Conservation (phyloP, 2,329 filamentous ascomycete species). For the Ophiostoma ips region DNA sequence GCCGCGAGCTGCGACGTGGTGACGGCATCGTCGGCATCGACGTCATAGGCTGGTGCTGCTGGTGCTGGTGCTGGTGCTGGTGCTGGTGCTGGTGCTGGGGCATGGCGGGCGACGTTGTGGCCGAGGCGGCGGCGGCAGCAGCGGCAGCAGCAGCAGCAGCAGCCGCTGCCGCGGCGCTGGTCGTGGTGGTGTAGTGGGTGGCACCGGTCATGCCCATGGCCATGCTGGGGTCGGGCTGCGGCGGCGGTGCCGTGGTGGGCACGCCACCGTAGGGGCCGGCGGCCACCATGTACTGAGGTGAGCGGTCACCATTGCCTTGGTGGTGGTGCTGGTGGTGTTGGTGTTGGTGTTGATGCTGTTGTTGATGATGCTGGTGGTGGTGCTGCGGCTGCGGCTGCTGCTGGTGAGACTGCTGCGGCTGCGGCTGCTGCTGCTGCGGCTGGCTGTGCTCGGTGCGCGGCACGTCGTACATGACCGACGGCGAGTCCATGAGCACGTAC, state of each 20-base stretch:
- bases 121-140: not conserved
- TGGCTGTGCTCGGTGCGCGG: not conserved
- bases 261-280: not conserved
- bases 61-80: not conserved
- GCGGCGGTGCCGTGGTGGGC: not conserved
- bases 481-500: not conserved
- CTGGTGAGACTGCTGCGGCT: slow-evolving; percentile 3
- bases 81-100: not conserved
- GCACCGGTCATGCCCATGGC: slow-evolving; percentile 1
- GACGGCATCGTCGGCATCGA: not conserved
- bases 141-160: too few species aligned
- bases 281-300: not conserved
- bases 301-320: not conserved
- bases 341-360: slow-evolving; percentile 1
- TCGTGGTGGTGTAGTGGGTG: slow-evolving; percentile 22
- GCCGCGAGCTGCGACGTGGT: not conserved
- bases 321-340: not conserved
- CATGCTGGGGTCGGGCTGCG: slow-evolving; percentile 14
- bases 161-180: not conserved
- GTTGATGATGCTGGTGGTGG: slow-evolving; percentile 1
- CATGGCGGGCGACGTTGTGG: not conserved
- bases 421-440: not conserved
- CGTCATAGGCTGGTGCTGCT: not conserved
- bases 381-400: slow-evolving; percentile 3
- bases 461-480: not conserved